A percentile compares a stretch with the other conserved stretches of the same genome.
phyloP scores from a whole-genome alignment of 2,329 filamentous ascomycete genomes.

The Arachnomyces sp. region DNA sequence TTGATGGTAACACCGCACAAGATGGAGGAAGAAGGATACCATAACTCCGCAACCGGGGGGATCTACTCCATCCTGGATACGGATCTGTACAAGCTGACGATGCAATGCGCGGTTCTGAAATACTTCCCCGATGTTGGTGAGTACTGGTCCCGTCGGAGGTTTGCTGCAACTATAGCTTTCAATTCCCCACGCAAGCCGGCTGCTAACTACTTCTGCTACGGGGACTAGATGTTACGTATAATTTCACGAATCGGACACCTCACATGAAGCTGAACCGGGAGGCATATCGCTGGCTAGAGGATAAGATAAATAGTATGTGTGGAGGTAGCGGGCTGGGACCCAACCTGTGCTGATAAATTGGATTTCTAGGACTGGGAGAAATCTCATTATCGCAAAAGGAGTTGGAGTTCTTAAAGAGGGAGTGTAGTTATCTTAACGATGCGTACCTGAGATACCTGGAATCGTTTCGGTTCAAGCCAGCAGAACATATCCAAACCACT shows the following conservation, averaged over 20 bases:
- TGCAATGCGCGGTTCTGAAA: slow-evolving; percentile 94
- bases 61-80: slow-evolving; percentile 78
- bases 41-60: slow-evolving; percentile 47
- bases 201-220: slow-evolving; percentile 1
- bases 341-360: slow-evolving; percentile 17
- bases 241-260: slow-evolving; percentile 90
- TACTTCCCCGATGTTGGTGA: slow-evolving; percentile 65
- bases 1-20: not conserved
- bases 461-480: slow-evolving; percentile 70
- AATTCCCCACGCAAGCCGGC: too few relatives aligned
- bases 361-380: slow-evolving; percentile 63
- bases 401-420: slow-evolving; percentile 64
- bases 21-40: slow-evolving; percentile 29
- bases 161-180: too few relatives aligned
- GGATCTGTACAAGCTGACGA: slow-evolving; percentile 91
- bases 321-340: not conserved
- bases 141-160: slow-evolving; percentile 11
- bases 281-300: slow-evolving; percentile 76
- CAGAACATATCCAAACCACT: slow-evolving; percentile 65
- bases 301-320: slow-evolving; percentile 66
- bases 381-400: slow-evolving; percentile 74
- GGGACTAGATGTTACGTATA: slow-evolving; percentile 69
- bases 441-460: slow-evolving; percentile 75
- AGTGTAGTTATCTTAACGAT: slow-evolving; percentile 70
- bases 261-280: slow-evolving; percentile 80